phyloP scores from a whole-genome alignment of 2,329 filamentous ascomycete species.

The Trichoderma sp. region DNA sequence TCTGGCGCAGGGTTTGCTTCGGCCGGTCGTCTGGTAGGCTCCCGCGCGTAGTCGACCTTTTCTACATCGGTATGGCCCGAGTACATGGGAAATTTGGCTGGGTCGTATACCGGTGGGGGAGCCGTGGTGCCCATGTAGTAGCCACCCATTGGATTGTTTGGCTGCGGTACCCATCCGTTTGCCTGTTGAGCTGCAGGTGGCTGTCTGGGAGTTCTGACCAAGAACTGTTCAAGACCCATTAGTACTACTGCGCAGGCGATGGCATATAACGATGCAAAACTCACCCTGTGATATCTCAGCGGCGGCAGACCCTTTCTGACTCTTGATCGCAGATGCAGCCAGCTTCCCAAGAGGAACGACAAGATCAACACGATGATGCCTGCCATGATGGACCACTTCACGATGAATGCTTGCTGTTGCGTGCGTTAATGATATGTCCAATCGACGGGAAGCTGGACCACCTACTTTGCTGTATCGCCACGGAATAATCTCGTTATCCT shows the following conservation, averaged over 20 bases:
- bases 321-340: conserved; percentile 68
- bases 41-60: conserved; percentile 55
- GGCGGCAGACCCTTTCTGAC: conserved; percentile 66
- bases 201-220: conserved; percentile 47
- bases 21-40: conserved; percentile 30
- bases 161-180: conserved; percentile 31
- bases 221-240: conserved; percentile 44
- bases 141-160: conserved; percentile 25
- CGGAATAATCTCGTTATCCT: conserved; percentile 28
- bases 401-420: conserved; percentile 59
- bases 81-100: conserved; percentile 58
- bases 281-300: conserved; percentile 69
- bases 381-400: conserved; percentile 73
- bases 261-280: conserved; percentile 28
- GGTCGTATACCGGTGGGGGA: conserved; percentile 61
- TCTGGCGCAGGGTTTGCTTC: conserved; percentile 33
- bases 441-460: not conserved
- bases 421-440: conserved; percentile 4
- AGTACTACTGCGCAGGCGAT: not conserved
- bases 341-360: conserved; percentile 66
- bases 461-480: conserved; percentile 38
- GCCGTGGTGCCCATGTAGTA: conserved; percentile 57
- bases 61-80: conserved; percentile 50
- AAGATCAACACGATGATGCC: conserved; percentile 60
- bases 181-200: not conserved